Base-by-base conservation (phyloP, 2,329 filamentous ascomycete species). In the Fusarium nelsonii region DNA sequence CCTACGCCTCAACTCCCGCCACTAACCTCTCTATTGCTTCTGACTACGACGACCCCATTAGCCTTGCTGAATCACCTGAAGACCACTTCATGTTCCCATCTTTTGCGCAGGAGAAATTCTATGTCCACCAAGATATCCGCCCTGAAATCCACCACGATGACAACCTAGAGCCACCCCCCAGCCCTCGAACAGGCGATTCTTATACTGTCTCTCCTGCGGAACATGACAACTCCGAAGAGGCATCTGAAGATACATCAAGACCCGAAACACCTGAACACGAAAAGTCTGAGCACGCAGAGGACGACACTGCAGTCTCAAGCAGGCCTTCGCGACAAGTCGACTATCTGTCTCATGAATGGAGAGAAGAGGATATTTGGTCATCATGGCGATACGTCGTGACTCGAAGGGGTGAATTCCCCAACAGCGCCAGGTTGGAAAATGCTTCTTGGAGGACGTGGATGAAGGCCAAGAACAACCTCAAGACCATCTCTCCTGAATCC, bases 381-480 rank as follows among this genome's bases (percentile, higher is more conserved):
- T 97, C 95, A 2, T 98, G 96, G 96, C 90, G 94, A 76, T 96
- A 97, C 77, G 93, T 98, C 73, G 90, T 94, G 16, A 90, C 92
- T 30, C 92, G 93, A 74, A 86, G 91, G 73, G 89, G 89, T 63
- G 87, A 92, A 54, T 97, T 97, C 70, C 90, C 88, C 72, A 95
- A 97, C 78, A 88, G 91, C 36, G 90, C 90, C 34, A 86, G 96
- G 50, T 81, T 98, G 32, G 96, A 98, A 79, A 98, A 99, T 79
- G 96, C 96, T 4, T 97, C 94, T 1, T 99, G 96, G 96, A 88
- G 96, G 77, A 96, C 94, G 2, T 98, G 96, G 96, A 92, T 93
- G 77, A 98, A 98, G 80, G 87, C 92, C 49, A 97, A 97, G 81
- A 91, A 97, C 78, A 89, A 91, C 40, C 84, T 98, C 49, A 91